Conservation (phyloP, 768 basidiomycete species). For the Mycena leptocephala region DNA sequence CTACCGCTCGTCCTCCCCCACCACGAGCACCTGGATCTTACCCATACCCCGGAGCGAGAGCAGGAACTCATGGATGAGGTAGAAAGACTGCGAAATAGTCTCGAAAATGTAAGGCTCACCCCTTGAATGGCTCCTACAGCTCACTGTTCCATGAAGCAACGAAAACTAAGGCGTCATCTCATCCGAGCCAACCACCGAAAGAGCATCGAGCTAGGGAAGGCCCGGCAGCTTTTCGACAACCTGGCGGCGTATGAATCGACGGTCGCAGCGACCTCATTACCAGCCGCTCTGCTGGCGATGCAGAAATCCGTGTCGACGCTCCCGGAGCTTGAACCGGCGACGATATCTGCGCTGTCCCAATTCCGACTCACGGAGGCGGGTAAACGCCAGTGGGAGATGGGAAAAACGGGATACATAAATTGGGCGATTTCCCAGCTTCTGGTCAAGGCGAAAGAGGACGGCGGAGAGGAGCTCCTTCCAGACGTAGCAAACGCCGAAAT, state of each 20-base stretch:
- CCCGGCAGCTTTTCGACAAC: slow-evolving; percentile 58
- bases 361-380: slow-evolving; percentile 67
- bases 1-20: slow-evolving; percentile 84
- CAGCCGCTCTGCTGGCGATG: slow-evolving; percentile 50
- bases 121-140: not conserved
- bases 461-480: slow-evolving; percentile 30
- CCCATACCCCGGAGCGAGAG: slow-evolving; percentile 69
- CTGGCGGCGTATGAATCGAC: slow-evolving; percentile 47
- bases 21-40: slow-evolving; percentile 81
- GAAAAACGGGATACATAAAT: slow-evolving; percentile 80
- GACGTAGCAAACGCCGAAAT: slow-evolving; percentile 31
- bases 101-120: slow-evolving; percentile 71
- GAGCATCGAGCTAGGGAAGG: slow-evolving; percentile 61
- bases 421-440: slow-evolving; percentile 82
- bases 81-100: slow-evolving; percentile 74
- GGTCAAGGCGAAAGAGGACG: slow-evolving; percentile 43
- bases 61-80: slow-evolving; percentile 78
- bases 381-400: slow-evolving; percentile 86
- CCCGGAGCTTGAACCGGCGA: slow-evolving; percentile 58
- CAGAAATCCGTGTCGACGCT: slow-evolving; percentile 66
- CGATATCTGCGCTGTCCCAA: slow-evolving; percentile 56
- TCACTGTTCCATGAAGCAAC: slow-evolving; percentile 63
- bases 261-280: slow-evolving; percentile 9
- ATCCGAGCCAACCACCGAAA: slow-evolving; percentile 68
- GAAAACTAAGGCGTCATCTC: slow-evolving; percentile 73